These are phyloP conservation scores for Ustilago nuda DNA, from an alignment of 1,284 basidiomycete genomes.

Conservation along the genomic window DNA sequence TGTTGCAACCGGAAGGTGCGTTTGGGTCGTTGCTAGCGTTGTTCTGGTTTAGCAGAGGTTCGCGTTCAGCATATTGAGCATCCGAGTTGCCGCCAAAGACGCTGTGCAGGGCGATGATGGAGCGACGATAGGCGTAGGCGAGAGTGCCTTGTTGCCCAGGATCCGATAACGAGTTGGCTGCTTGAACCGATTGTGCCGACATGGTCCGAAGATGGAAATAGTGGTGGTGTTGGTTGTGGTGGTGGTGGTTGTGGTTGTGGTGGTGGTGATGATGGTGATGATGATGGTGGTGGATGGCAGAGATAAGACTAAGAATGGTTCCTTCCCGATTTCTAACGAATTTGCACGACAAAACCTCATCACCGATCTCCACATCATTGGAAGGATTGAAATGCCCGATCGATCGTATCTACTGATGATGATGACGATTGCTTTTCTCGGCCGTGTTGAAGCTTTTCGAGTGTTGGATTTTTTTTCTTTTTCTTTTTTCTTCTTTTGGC, in stretches of 20 bases:
- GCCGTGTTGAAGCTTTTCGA: slow-evolving; percentile 14
- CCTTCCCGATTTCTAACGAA: neutral
- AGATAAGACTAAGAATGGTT: neutral
- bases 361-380: too few species aligned
- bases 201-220: slow-evolving; percentile 1
- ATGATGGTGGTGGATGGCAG: neutral
- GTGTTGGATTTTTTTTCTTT: too few species aligned
- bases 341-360: neutral
- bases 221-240: neutral
- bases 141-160: slow-evolving; percentile 53
- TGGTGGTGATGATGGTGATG: neutral
- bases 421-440: too few species aligned
- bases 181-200: slow-evolving; percentile 34
- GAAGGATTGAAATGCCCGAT: too few species aligned
- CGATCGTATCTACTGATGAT: too few species aligned
- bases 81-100: slow-evolving; percentile 48
- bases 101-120: slow-evolving; percentile 55
- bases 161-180: slow-evolving; percentile 43
- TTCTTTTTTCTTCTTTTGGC: slow-evolving; percentile 11
- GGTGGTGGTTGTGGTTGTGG: neutral
- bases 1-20: slow-evolving; percentile 18
- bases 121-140: slow-evolving; percentile 55
- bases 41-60: slow-evolving; percentile 45
- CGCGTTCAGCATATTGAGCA: slow-evolving; percentile 52
- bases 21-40: slow-evolving; percentile 6